These are phyloP conservation scores for Wickerhamiella parazyma DNA, from an alignment of 805 yeast genomes.

Conservation along the genomic window DNA sequence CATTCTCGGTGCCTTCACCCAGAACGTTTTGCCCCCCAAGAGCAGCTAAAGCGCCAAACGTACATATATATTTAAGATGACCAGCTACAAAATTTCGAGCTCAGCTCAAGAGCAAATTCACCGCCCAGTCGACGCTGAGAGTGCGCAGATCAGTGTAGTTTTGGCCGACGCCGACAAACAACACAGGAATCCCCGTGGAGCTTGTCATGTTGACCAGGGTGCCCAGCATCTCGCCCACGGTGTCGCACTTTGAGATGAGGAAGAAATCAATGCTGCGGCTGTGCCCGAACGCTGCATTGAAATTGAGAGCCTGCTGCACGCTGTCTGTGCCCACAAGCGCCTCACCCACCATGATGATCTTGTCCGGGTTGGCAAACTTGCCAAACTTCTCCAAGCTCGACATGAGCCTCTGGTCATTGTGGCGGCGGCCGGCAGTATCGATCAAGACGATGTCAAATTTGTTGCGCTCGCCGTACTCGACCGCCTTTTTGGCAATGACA, in stretches of 20 bases:
- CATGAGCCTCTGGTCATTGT: slow-evolving; percentile 87
- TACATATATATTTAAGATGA: not conserved
- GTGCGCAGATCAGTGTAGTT: slow-evolving; percentile 89
- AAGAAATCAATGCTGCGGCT: slow-evolving; percentile 73
- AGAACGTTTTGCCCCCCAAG: slow-evolving; percentile 16
- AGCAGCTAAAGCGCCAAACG: slow-evolving; percentile 2
- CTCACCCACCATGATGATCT: slow-evolving; percentile 96
- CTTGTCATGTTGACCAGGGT: slow-evolving; percentile 95
- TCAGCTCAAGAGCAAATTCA: slow-evolving; percentile 61
- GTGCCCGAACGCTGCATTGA: slow-evolving; percentile 85
- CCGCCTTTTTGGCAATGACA: slow-evolving; percentile 82
- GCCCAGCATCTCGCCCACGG: slow-evolving; percentile 93
- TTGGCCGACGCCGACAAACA: slow-evolving; percentile 95
- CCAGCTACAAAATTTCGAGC: not conserved
- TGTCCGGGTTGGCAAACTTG: slow-evolving; percentile 88
- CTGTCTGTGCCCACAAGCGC: slow-evolving; percentile 97
- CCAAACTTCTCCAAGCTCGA: slow-evolving; percentile 92
- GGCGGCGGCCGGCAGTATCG: slow-evolving; percentile 97
- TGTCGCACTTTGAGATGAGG: slow-evolving; percentile 87
- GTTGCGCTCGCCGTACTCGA: slow-evolving; percentile 57
- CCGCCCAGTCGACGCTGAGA: slow-evolving; percentile 85
- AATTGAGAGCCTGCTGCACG: slow-evolving; percentile 86
- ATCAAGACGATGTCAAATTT: slow-evolving; percentile 74
- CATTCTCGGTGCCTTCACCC: slow-evolving; percentile 28
- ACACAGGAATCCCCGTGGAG: slow-evolving; percentile 88